Base-by-base conservation (phyloP, 805 yeast species). In the Schwanniomyces vanrijiae region DNA sequence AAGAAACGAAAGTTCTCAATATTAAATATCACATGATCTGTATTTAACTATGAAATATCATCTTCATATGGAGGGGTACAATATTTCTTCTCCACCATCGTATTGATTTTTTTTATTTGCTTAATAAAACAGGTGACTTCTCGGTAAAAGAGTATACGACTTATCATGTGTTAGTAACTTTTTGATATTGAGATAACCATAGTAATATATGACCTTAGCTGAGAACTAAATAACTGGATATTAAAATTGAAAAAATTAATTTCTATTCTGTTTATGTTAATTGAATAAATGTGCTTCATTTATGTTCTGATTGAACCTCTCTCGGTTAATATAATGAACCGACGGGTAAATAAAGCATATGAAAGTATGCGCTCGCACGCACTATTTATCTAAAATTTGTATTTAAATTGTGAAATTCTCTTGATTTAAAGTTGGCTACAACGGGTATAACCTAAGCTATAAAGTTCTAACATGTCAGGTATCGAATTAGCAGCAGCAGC, bases 401-500 rank as follows among this genome's bases (percentile, higher is more conserved):
- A 31, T 31, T 14, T 31, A 31, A 31, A 31, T 18, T 18, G 35
- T 31, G 35, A 18, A 31, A 31, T 31, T 14, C 35, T 4, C 35
- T 31, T 5, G 20, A 31, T 31, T 31, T 26, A 13, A 13, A 4
- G 10, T 9, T 26, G 13, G 13, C 29, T 26, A 22, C 8, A 22
- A 5, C 8, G 25, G 25, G 7, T 26, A 26, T 7, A 9, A 26
- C 29, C 13, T 7, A 26, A 22, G 25, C n/a, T n/a, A n/a, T n/a
- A n/a, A n/a, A n/a, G n/a, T n/a, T n/a, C n/a, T 22, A 44, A 28
- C 20, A 69, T 69, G 75, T 59, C 71, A 9, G 64, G 63, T 14
- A 29, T 71, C 37, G 78, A 73, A 60, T 44, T 73, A 40, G 69
- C 68, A 22, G 66, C 73, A 19, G 78, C 75, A 26, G 77, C 69